These are phyloP conservation scores for Rhizopogon roseolus DNA, from an alignment of 768 basidiomycete species.

Conservation along the genomic window DNA sequence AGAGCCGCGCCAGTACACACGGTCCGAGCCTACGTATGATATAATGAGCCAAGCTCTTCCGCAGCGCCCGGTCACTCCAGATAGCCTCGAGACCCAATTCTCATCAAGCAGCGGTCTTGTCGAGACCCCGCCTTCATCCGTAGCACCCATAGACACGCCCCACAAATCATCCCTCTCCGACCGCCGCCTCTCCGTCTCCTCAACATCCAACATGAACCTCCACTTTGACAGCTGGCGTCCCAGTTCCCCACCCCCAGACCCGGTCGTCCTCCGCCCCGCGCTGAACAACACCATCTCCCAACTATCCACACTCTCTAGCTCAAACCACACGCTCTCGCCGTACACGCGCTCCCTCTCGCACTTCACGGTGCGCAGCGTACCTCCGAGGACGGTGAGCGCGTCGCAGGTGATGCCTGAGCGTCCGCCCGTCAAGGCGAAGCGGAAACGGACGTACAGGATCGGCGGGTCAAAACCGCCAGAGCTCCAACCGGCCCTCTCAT, in stretches of 20 bases:
- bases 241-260: conserved; percentile 34
- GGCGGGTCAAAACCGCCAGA: conserved; percentile 28
- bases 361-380: conserved; percentile 88
- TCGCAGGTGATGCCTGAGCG: conserved; percentile 34
- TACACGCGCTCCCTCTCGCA: conserved; percentile 89
- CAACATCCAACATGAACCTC: conserved; percentile 20
- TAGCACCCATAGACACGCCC: conserved; percentile 17
- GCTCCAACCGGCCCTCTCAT: not conserved
- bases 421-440: conserved; percentile 63
- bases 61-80: conserved; percentile 41
- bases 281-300: conserved; percentile 79
- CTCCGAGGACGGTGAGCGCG: conserved; percentile 45
- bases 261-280: conserved; percentile 61
- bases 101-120: conserved; percentile 40
- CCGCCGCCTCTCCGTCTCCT: conserved; percentile 32
- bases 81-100: conserved; percentile 45
- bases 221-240: conserved; percentile 27
- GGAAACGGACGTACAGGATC: conserved; percentile 70
- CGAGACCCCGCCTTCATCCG: conserved; percentile 41
- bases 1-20: conserved; percentile 4
- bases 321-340: conserved; percentile 91
- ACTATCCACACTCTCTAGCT: conserved; percentile 78
- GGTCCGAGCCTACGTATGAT: conserved; percentile 16
- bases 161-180: conserved; percentile 13
- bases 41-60: conserved; percentile 16